Percentiles rank a stretch among this genome's conserved stretches.
Evolutionary conservation across 169 alveolate genomes (phyloP).

Genomic region (Eimeria falciformis): DNA sequence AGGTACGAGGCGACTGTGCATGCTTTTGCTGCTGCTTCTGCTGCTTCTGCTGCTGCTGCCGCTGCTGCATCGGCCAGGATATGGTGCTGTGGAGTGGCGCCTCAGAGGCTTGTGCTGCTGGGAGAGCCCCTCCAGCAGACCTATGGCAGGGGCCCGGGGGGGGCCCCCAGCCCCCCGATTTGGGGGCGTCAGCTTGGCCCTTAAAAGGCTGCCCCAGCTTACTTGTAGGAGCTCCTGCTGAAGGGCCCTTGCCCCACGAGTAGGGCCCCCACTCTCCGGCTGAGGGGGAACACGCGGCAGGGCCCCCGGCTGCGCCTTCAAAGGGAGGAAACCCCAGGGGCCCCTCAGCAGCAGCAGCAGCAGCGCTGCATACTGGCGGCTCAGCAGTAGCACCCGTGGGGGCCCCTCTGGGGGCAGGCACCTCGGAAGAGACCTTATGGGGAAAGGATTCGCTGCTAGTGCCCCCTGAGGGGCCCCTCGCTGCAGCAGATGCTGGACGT

Average conservation of each 20-base stretch:
- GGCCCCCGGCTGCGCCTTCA: neutral
- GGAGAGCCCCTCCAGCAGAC: constrained; percentile 6
- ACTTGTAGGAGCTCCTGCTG: no score
- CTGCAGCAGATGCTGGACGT: constrained; percentile 65
- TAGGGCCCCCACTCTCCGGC: constrained; percentile 59
- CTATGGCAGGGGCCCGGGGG: constrained; percentile 42
- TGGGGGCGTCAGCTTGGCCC: constrained; percentile 43
- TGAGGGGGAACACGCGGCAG: constrained; percentile 40
- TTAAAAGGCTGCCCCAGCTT: constrained; percentile 12
- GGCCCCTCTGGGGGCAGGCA: constrained; percentile 26
- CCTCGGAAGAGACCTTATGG: constrained; percentile 53
- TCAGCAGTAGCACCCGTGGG: constrained; percentile 9
- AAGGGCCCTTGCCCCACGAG: no score
- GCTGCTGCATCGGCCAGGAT: constrained; percentile 16
- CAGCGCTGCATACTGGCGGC: no score
- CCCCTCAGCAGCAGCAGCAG: no score
- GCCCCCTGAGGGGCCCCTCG: constrained; percentile 43
- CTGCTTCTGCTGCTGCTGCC: constrained; percentile 45
- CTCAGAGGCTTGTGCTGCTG: constrained; percentile 3
- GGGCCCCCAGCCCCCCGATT: constrained; percentile 52
- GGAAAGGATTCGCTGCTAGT: neutral
- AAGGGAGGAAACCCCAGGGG: no score
- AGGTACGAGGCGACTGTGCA: constrained; percentile 33
- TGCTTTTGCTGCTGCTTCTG: no score
- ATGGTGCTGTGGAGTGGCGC: no score